Conservation (phyloP, 345 rosid species). For the Sisymbrium altissimum region DNA sequence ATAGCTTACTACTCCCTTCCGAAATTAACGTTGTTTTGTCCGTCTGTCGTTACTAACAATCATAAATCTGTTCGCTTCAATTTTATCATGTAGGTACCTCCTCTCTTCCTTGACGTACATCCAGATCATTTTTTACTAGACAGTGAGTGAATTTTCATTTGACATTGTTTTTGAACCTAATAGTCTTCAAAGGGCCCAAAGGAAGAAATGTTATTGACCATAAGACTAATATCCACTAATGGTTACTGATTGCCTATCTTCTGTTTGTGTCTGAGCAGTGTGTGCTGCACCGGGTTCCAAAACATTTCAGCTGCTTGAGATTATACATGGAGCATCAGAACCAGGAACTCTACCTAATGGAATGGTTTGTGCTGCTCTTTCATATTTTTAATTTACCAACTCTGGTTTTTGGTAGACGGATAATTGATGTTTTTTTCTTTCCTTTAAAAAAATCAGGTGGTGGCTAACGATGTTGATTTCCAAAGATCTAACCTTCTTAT, state of each 20-base stretch:
- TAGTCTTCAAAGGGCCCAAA: slow-evolving; percentile 7
- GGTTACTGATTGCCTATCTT: background rate
- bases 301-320: slow-evolving; percentile 92
- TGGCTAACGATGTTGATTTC: slow-evolving; percentile 95
- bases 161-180: slow-evolving; percentile 6
- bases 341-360: slow-evolving; percentile 71
- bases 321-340: slow-evolving; percentile 64
- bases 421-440: background rate
- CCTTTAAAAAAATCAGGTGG: slow-evolving; percentile 42
- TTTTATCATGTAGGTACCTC: slow-evolving; percentile 63
- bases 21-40: background rate
- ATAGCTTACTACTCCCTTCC: background rate
- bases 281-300: slow-evolving; percentile 99
- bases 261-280: slow-evolving; percentile 47
- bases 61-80: background rate
- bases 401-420: slow-evolving; percentile 4
- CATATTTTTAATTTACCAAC: background rate
- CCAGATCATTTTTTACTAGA: slow-evolving; percentile 85
- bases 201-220: background rate
- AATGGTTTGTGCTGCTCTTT: slow-evolving; percentile 48
- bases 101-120: slow-evolving; percentile 82
- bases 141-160: slow-evolving; percentile 55
- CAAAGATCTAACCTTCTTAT: slow-evolving; percentile 98
- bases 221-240: background rate
- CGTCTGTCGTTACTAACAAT: background rate